Percentiles rank a stretch among this genome's conserved stretches.
Evolutionary conservation across 768 basidiomycete species (phyloP).

Genomic region (Lactifluus echinatus): DNA sequence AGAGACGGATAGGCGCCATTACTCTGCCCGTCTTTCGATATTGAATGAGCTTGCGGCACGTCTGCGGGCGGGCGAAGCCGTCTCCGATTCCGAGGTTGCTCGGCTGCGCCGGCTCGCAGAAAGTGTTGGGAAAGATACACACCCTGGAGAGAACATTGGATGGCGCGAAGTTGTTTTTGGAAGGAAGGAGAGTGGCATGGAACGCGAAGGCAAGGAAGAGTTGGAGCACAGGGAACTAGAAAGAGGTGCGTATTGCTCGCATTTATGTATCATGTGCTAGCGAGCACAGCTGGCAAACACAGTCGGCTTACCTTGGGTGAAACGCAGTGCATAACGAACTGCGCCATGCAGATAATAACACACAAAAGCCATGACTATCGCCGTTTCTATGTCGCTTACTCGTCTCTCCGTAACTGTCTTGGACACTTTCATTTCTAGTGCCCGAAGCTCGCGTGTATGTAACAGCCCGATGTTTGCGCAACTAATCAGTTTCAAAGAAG

Average conservation of each 20-base stretch:
- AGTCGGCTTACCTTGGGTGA: background rate
- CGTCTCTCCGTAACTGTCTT: background rate
- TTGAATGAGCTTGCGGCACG: constrained; percentile 50
- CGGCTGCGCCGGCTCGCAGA: constrained; percentile 47
- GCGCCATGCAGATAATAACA: background rate
- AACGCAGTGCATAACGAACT: constrained; percentile 8
- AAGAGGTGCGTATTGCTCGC: background rate
- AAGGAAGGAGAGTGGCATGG: constrained; percentile 12
- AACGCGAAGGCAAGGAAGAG: constrained; percentile 14
- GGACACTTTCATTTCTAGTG: background rate
- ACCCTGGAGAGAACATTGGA: constrained; percentile 10
- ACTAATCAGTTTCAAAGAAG: background rate
- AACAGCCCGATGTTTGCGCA: constrained; percentile 1
- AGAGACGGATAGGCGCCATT: constrained; percentile 45
- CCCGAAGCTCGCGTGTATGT: constrained; percentile 1
- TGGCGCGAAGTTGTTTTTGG: constrained; percentile 16
- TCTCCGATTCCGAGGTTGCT: constrained; percentile 44
- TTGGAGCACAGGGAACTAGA: constrained; percentile 14
- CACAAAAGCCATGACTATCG: constrained; percentile 1
- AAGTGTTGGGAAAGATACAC: constrained; percentile 18
- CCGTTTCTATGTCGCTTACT: background rate
- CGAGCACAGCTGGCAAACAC: too few species aligned
- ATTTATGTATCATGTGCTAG: too few species aligned
- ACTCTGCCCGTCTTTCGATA: constrained; percentile 52
- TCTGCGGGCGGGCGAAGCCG: constrained; percentile 37